These are phyloP conservation scores for Jacaranda mimosifolia DNA, from an alignment of 257 asterid genomes.

Conservation along the genomic window DNA sequence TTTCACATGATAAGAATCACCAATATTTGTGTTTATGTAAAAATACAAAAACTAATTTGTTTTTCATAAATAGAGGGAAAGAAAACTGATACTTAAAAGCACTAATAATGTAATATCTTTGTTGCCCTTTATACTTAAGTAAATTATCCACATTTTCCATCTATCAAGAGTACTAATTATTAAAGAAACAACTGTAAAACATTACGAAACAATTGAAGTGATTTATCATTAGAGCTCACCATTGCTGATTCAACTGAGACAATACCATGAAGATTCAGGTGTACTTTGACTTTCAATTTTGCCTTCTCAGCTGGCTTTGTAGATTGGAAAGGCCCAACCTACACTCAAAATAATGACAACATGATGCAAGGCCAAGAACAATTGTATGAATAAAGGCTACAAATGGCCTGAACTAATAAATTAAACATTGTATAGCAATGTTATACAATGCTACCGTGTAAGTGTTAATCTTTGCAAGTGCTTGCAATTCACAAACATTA, in stretches of 20 bases:
- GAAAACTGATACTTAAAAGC: not conserved
- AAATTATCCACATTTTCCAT: not conserved
- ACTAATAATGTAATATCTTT: not conserved
- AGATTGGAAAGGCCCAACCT: slow-evolving; percentile 93
- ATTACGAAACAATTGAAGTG: not conserved
- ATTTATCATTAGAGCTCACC: slow-evolving; percentile 50
- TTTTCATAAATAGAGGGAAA: not conserved
- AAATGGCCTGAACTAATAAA: not conserved
- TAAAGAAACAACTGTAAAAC: not conserved
- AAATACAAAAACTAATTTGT: not conserved
- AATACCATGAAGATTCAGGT: slow-evolving; percentile 87
- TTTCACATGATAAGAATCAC: not conserved
- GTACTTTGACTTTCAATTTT: slow-evolving; percentile 80
- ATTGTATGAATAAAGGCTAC: not conserved
- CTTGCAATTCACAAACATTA: slow-evolving; percentile 77
- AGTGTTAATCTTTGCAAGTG: slow-evolving; percentile 78
- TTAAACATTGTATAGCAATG: slow-evolving; percentile 8
- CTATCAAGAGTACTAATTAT: not conserved
- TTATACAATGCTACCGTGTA: slow-evolving; percentile 65
- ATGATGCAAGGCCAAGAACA: not conserved
- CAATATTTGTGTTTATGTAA: not conserved
- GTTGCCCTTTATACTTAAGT: not conserved
- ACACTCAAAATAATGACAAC: slow-evolving; percentile 26
- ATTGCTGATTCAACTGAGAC: slow-evolving; percentile 84
- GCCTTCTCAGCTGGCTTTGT: slow-evolving; percentile 60